Percentiles rank a stretch among this genome's conserved stretches.
Evolutionary conservation across 2,329 filamentous ascomycete genomes (phyloP).

Genomic region (Xylaria polymorpha): DNA sequence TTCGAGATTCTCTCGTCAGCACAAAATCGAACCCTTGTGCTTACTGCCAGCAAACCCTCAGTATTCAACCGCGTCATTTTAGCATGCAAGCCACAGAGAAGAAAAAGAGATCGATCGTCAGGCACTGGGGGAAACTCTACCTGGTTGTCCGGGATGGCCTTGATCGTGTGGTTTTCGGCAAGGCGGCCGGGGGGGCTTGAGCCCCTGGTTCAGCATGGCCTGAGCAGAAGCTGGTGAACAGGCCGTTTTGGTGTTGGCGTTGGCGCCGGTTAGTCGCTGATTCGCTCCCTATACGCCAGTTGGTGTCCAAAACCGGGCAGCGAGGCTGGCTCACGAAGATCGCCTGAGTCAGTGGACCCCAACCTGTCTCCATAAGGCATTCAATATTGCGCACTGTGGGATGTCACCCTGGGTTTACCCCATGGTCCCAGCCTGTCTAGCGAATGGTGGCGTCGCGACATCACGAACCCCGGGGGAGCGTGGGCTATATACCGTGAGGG

Average conservation of each 20-base stretch:
- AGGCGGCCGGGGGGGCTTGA: slow-evolving; percentile 1
- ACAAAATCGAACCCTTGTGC: slow-evolving; percentile 9
- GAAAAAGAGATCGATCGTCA: slow-evolving; percentile 33
- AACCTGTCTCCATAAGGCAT: not conserved
- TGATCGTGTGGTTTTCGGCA: not conserved
- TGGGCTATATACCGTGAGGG: slow-evolving; percentile 1
- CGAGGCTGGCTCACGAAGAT: not conserved
- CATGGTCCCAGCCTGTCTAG: slow-evolving; percentile 4
- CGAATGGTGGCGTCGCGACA: slow-evolving; percentile 13
- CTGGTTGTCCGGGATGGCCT: not conserved
- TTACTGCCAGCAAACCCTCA: not conserved
- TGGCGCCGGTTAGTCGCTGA: slow-evolving; percentile 11
- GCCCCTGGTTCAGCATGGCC: slow-evolving; percentile 15
- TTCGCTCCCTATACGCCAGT: slow-evolving; percentile 22
- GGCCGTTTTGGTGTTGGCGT: slow-evolving; percentile 13
- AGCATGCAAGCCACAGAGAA: slow-evolving; percentile 25
- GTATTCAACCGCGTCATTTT: slow-evolving; percentile 4
- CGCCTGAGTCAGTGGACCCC: not conserved
- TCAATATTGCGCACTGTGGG: slow-evolving; percentile 6
- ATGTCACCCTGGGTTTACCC: slow-evolving; percentile 1
- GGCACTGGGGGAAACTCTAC: slow-evolving; percentile 16
- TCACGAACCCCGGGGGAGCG: not conserved
- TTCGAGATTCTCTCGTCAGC: not conserved
- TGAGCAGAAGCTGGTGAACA: slow-evolving; percentile 15
- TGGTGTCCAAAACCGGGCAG: not conserved